Evolutionary conservation across 768 basidiomycete genomes (phyloP), one percentile per base, ranked within the genome.

Genomic region (Auricularia sp.): DNA sequence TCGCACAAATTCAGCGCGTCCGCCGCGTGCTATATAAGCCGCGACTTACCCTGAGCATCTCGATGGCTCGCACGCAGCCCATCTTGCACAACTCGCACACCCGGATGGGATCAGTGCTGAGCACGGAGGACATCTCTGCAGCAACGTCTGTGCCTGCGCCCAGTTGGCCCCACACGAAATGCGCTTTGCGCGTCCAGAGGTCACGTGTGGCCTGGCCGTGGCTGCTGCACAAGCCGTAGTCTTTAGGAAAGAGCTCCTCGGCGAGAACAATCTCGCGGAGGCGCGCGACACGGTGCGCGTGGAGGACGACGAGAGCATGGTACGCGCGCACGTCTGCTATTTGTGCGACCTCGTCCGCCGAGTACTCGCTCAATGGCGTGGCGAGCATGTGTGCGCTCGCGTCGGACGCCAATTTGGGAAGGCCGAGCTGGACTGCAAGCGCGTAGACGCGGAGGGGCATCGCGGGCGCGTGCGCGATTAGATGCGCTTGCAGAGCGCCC

Each of bases 161-260:
- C 42, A 63, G 67, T 67, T 67, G 63, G 61, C 54, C 61, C 62
- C 65, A 54, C 54, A 61, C 45, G 63, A 37, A 51, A 39, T 44
- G 54, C 62, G 63, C 33, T 37, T 58, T 16, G 2, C 42, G 36
- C 11, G 24, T 80, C 88, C 88, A 90, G 18, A 74, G 70, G 3
- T 73, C 72, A 51, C 68, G 73, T 1, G 84, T 81, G 47, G 76
- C 71, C 34, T 77, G 76, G 61, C 73, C 74, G 73, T 89, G 88
- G 47, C 73, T 71, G n/a, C 75, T 54, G 71, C 88, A 90, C 65
- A 75, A 74, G 3, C 88, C 86, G 65, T 89, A 90, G 24, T 87
- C 86, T 73, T 87, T 84, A 21, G 88, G 88, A 70, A 90, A 90
- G 56, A 90, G 78, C 39, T 85, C 82, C 70, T 89, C 86, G 24